Evolutionary conservation across 108 stramenopile species (phyloP), one percentile per base, ranked within the genome.

Genomic region (Fragilariopsis cylindrus): DNA sequence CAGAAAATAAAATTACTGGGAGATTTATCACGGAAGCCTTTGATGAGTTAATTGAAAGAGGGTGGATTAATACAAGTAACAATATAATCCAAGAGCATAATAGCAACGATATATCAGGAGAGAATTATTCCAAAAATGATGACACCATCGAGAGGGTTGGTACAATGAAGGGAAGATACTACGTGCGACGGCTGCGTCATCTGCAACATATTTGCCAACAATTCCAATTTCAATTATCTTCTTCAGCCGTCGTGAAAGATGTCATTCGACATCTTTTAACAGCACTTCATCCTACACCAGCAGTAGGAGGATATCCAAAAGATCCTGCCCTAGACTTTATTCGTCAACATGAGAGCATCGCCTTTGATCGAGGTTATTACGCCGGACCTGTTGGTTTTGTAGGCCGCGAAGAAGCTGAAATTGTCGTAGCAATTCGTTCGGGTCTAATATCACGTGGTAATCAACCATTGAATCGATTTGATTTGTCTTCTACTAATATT

Each of bases 331-430:
- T 84, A 12, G 81, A 90, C 8, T 90, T 90, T 60, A 91, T 95
- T 63, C 83, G 91, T 47, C 44, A 82, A 48, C 70, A 78, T 52
- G 94, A 95, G 62, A 74, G 81, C 18, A 47, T 62, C 60, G 85
- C 75, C 6, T 91, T 92, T 76, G 90, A 92, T 73, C 76, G 94
- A 39, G 94, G 91, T 2, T 88, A 87, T 46, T 95, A 91, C 71
- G 80, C 88, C n/a, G 94, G 94, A 4, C 94, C 94, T 41, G 85
- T 95, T 73, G 94, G 94, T 49, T 91, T 82, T 69, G 70, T 92
- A 62, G 88, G 89, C 6, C 49, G 65, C 42, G 82, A 88, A n/a
- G 72, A 83, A 41, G 84, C 88, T 11, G 91, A 95, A 55, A 77
- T 95, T 57, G 60, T 89, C 19, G 94, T 95, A 54, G 91, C 88